Evolutionary conservation across 2,329 filamentous ascomycete species (phyloP).

Genomic region (Fusarium keratoplasticum): DNA sequence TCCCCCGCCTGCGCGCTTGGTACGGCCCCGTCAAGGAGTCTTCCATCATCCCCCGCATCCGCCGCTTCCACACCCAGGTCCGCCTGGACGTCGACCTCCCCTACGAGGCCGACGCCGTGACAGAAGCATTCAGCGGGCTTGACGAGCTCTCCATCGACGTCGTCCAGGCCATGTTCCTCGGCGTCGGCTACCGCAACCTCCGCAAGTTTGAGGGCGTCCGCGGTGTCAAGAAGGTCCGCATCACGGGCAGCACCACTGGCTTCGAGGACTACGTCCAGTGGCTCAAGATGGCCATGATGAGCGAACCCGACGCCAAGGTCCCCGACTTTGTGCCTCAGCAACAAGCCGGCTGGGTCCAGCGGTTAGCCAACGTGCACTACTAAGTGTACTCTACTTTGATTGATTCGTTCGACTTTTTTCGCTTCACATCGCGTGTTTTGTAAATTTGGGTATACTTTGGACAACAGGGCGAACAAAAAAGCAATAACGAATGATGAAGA

Average conservation of each 20-base stretch:
- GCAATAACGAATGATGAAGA: conserved; percentile 25
- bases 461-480: conserved; percentile 21
- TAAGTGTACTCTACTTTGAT: conserved; percentile 6
- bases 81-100: conserved; percentile 55
- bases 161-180: conserved; percentile 53
- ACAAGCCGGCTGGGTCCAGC: conserved; percentile 37
- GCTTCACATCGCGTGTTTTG: conserved; percentile 1
- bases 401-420: neutral
- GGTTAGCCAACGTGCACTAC: conserved; percentile 40
- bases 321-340: conserved; percentile 36
- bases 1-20: conserved; percentile 53
- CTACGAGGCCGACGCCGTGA: conserved; percentile 47
- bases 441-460: neutral
- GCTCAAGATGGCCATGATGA: conserved; percentile 54
- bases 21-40: conserved; percentile 48
- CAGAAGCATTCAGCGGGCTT: conserved; percentile 50
- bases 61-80: conserved; percentile 53
- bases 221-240: conserved; percentile 50
- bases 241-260: conserved; percentile 54
- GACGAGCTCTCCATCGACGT: conserved; percentile 56
- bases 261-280: conserved; percentile 57
- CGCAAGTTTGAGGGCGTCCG: conserved; percentile 56
- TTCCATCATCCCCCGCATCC: conserved; percentile 48
- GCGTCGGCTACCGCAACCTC: conserved; percentile 53
- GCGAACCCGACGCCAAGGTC: conserved; percentile 34